Base-by-base conservation (phyloP, 495 filamentous ascomycete genomes). In the Annulohypoxylon maeteangense region DNA sequence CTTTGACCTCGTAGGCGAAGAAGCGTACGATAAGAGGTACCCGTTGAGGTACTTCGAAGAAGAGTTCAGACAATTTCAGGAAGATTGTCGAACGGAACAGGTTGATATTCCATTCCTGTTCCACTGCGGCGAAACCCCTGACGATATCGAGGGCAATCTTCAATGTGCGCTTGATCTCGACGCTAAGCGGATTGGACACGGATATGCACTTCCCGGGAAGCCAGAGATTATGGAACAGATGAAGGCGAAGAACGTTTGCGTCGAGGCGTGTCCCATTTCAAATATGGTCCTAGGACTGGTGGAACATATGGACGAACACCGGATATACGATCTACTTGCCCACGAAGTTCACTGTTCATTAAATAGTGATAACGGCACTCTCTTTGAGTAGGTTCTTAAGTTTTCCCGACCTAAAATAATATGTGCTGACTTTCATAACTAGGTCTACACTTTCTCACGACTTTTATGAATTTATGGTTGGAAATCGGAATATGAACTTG, bases 61-160 rank as follows among this genome's bases (percentile, higher is more conserved):
- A 0, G 83, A 95, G 58, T 83, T 98, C n/a, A 90, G 94, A 55
- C 90, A 90, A 82, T 98, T 99, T 82, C 87, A 87, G 50, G 88
- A 90, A 63, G 81, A 84, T 23, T 98, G 95, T 71, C 80, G 81
- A 6, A 83, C 87, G 57, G 85, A 89, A 67, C 84, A 83, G 2
- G 81, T 96, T 2, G 89, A 97, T 4, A 92, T 98, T n/a, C 95
- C 95, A 0, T 96, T 97, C 79, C 89, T 95, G 70, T 95, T 99
- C 79, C 95, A 99, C 74, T 96, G 94, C 50, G 95, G 94, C 29
- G 94, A 98, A 80, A 93, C 90, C 20, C 86, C 95, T 0, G 91
- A 93, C 27, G 82, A 85, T n/a, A 88, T 90, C 4, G 94, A 97
- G 70, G 87, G 91, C 32, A 97, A 98, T 72, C 86, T 98, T 2